A percentile compares a stretch with the other conserved stretches of the same genome.
Conservation (phyloP, 192 early-diverging fungal species). For the Coemansia sp. region DNA sequence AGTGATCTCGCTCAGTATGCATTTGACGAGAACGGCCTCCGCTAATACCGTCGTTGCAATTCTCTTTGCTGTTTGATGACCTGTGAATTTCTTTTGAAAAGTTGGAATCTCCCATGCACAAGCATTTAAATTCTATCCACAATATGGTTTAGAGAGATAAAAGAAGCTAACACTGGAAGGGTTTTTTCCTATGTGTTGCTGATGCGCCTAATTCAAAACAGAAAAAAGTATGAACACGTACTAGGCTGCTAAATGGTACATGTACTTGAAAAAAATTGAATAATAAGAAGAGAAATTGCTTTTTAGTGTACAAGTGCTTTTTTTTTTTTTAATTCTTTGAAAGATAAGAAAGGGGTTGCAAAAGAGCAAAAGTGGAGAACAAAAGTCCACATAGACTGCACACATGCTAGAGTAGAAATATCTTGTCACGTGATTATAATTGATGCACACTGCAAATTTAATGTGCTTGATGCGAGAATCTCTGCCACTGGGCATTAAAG, state of each 20-base stretch:
- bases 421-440: neutral
- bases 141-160: too few relatives aligned
- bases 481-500: neutral
- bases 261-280: neutral
- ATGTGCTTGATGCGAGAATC: neutral
- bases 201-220: neutral
- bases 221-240: neutral
- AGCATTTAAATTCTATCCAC: neutral
- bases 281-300: neutral
- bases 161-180: neutral
- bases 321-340: neutral
- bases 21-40: conserved; percentile 2
- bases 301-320: neutral
- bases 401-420: too few relatives aligned
- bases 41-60: neutral
- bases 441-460: neutral
- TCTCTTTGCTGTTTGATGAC: neutral
- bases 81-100: neutral
- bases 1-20: conserved; percentile 41
- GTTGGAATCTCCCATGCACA: neutral
- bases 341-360: neutral
- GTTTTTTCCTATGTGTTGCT: neutral
- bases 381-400: too few relatives aligned
- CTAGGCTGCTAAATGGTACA: neutral
- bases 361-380: neutral